Evolutionary conservation across 768 basidiomycete species (phyloP).

Genomic region (Cyclocybe aegerita): DNA sequence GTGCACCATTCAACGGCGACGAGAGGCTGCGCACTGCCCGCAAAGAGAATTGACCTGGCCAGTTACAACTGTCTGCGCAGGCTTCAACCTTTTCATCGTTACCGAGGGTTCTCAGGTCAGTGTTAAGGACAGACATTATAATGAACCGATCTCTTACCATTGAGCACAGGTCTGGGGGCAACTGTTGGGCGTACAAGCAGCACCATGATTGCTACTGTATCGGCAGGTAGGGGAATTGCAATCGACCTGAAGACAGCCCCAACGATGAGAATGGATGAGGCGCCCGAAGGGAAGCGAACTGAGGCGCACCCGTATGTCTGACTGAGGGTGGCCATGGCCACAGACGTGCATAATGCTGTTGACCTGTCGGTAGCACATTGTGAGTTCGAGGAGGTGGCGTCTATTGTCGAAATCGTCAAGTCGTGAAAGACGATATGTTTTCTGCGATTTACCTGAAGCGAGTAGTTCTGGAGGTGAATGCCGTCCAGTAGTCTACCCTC

Average conservation of each 20-base stretch:
- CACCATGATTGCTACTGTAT: conserved; percentile 37
- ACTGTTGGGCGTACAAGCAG: conserved; percentile 26
- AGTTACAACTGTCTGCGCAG: conserved; percentile 22
- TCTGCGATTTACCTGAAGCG: not conserved
- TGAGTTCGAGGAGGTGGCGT: not conserved
- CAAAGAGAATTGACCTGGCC: not conserved
- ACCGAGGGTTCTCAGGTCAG: not conserved
- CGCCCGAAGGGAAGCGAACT: conserved; percentile 10
- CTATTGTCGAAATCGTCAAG: not conserved
- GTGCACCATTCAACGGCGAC: too few species aligned
- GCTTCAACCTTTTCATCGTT: conserved; percentile 22
- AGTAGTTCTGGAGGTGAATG: too few species aligned
- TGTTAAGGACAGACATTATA: not conserved
- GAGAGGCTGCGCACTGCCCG: too few species aligned
- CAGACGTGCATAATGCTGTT: conserved; percentile 36
- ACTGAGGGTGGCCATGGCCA: conserved; percentile 30
- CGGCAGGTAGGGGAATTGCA: conserved; percentile 39
- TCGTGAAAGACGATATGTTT: not conserved
- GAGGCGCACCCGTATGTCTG: conserved; percentile 22
- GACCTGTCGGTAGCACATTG: conserved; percentile 46
- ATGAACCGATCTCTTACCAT: conserved; percentile 25
- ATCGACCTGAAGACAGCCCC: conserved; percentile 34
- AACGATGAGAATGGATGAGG: conserved; percentile 1
- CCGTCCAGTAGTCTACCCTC: too few species aligned
- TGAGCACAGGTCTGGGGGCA: conserved; percentile 40